Conservation (phyloP, 1,284 basidiomycete genomes). For the Schizophyllum commune region DNA sequence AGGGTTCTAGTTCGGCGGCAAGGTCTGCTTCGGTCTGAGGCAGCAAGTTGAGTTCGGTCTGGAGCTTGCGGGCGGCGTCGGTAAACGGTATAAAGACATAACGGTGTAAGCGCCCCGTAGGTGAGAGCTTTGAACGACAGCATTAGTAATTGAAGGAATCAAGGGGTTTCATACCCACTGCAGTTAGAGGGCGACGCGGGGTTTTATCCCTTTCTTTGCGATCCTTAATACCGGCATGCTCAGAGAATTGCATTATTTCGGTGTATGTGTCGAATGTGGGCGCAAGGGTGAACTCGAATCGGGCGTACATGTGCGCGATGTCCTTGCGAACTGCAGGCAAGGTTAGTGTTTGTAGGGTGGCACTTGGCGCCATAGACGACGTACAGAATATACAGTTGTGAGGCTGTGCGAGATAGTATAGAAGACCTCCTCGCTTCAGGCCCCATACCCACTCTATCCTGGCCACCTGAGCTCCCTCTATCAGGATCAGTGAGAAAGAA, state of each 20-base stretch:
- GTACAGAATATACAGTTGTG: neutral
- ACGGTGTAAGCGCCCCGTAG: no score
- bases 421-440: neutral
- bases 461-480: neutral
- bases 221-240: neutral
- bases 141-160: no score
- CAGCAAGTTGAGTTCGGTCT: neutral
- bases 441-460: neutral
- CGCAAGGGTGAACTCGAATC: neutral
- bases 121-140: no score
- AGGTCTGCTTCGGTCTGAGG: no score
- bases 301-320: neutral
- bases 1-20: no score
- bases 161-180: neutral
- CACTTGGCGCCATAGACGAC: neutral
- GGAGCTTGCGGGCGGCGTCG: neutral
- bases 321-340: neutral
- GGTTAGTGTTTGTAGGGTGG: neutral
- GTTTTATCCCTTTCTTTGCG: neutral
- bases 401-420: neutral
- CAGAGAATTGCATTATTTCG: neutral
- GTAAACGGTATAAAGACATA: neutral
- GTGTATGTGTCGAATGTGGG: neutral
- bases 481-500: no score
- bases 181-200: neutral